Evolutionary conservation across 805 yeast species (phyloP).

Genomic region (Metschnikowia drakensbergensis): DNA sequence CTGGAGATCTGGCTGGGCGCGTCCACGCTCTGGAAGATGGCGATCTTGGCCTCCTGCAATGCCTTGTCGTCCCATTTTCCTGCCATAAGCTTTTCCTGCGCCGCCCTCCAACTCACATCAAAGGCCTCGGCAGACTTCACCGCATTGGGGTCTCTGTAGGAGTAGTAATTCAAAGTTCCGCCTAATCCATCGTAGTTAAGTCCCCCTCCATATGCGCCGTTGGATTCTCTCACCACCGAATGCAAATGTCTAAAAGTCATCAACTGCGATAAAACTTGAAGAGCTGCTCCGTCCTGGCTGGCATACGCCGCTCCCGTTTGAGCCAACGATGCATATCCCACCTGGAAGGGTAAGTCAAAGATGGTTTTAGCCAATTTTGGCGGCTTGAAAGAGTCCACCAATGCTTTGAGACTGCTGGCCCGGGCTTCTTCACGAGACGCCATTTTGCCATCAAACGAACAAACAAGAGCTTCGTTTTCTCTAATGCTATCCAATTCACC

Average conservation of each 20-base stretch:
- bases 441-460: slow-evolving; percentile 25
- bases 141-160: slow-evolving; percentile 94
- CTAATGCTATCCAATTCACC: slow-evolving; percentile 46
- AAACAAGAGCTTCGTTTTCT: slow-evolving; percentile 34
- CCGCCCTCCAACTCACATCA: slow-evolving; percentile 39
- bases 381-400: slow-evolving; percentile 17
- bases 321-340: slow-evolving; percentile 73
- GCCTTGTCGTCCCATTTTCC: slow-evolving; percentile 56
- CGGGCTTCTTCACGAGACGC: slow-evolving; percentile 16
- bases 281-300: slow-evolving; percentile 74
- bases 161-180: slow-evolving; percentile 77
- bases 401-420: slow-evolving; percentile 15
- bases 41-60: slow-evolving; percentile 83
- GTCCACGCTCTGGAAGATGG: slow-evolving; percentile 88
- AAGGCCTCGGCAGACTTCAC: slow-evolving; percentile 62
- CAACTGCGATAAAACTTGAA: slow-evolving; percentile 77
- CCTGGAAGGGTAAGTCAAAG: slow-evolving; percentile 80
- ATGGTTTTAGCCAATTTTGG: slow-evolving; percentile 34
- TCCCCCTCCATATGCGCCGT: slow-evolving; percentile 99
- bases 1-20: slow-evolving; percentile 79
- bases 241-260: slow-evolving; percentile 82
- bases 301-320: slow-evolving; percentile 62
- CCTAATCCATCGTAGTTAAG: slow-evolving; percentile 76
- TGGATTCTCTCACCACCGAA: slow-evolving; percentile 86
- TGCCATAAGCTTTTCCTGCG: slow-evolving; percentile 33